A percentile compares a stretch with the other conserved stretches of the same genome.
These are phyloP conservation scores for Ilyonectria sp. DNA, from an alignment of 2,329 filamentous ascomycete genomes.

Conservation along the genomic window DNA sequence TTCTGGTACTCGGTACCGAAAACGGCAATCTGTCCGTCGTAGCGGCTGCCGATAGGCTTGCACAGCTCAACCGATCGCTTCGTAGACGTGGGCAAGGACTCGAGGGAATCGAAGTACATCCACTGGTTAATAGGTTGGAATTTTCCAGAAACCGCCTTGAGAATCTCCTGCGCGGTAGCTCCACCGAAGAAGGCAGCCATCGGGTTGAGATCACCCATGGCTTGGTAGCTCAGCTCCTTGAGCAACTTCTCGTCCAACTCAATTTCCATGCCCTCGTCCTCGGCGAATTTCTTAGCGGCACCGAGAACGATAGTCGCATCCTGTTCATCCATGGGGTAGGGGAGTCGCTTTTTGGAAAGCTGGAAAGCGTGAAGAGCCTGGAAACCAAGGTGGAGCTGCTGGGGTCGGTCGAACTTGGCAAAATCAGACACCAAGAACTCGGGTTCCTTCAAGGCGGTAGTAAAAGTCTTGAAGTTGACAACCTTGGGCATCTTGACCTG, in stretches of 20 bases:
- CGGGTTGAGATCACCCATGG: conserved; percentile 88
- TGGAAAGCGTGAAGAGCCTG: conserved; percentile 92
- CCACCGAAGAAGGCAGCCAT: conserved; percentile 98
- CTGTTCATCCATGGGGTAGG: conserved; percentile 85
- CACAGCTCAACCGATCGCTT: conserved; percentile 88
- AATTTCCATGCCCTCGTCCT: conserved; percentile 74
- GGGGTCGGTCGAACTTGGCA: conserved; percentile 96
- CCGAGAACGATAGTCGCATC: conserved; percentile 86
- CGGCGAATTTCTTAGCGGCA: conserved; percentile 81
- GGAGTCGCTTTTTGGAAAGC: conserved; percentile 81
- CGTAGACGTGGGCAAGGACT: conserved; percentile 85
- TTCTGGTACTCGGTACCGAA: conserved; percentile 95
- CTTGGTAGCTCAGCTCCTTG: conserved; percentile 94
- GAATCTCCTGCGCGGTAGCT: conserved; percentile 91
- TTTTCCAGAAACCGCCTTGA: conserved; percentile 98
- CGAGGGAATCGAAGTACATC: conserved; percentile 98
- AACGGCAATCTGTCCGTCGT: conserved; percentile 97
- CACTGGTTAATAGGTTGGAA: conserved; percentile 97
- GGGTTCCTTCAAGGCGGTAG: conserved; percentile 84
- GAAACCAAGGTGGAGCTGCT: conserved; percentile 91
- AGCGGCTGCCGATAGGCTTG: conserved; percentile 86
- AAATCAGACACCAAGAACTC: conserved; percentile 95
- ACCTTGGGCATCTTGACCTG: conserved; percentile 99
- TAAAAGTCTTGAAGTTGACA: conserved; percentile 88
- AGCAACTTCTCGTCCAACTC: conserved; percentile 95